Evolutionary conservation across 1,284 basidiomycete species (phyloP), one percentile per base, ranked within the genome.

Genomic region (Apiotrichum akiyoshidainum): DNA sequence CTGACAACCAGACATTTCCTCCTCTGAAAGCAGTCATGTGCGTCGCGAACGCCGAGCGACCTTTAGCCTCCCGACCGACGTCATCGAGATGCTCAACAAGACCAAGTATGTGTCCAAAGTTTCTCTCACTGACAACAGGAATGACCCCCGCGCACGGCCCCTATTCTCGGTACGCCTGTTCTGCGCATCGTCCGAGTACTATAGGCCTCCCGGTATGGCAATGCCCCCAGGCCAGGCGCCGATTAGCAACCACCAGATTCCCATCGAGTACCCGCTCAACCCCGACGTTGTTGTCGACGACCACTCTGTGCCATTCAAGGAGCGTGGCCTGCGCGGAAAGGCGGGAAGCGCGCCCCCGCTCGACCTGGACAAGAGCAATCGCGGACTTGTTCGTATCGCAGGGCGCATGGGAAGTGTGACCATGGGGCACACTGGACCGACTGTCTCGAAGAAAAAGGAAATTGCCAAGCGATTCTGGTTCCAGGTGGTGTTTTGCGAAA

Each of bases 341-440:
- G 88, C 92, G n/a, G 93, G 93, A 0, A 96, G 91, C 52, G 90
- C 93, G 1, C 92, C 93, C 19, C 93, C 93, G 1, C 87, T 92
- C 12, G 88, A 95, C 72, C 77, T 97, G 41, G 84, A 84, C 41
- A 86, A 84, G 73, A 72, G 61, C n/a, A 52, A 59, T 1, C 62
- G 63, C 10, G 65, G 82, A 52, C 77, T 87, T 9, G 80, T 83
- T 57, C 74, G 82, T 33, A 75, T 74, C 45, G 75, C 80, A 0
- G 78, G 75, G 19, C 77, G 82, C 31, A 76, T 80, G 58, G 92
- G 90, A 68, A 84, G 84, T 34, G 80, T 96, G 11, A 88, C 91
- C 63, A 86, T 98, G 81, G 85, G 92, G 7, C 96, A 97, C 76
- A 87, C 91, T 34, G 96, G 96, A 60, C 74, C 76, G 2, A 71